Evolutionary conservation across 345 rosid species (phyloP).

Genomic region (Linum usitatissimum): DNA sequence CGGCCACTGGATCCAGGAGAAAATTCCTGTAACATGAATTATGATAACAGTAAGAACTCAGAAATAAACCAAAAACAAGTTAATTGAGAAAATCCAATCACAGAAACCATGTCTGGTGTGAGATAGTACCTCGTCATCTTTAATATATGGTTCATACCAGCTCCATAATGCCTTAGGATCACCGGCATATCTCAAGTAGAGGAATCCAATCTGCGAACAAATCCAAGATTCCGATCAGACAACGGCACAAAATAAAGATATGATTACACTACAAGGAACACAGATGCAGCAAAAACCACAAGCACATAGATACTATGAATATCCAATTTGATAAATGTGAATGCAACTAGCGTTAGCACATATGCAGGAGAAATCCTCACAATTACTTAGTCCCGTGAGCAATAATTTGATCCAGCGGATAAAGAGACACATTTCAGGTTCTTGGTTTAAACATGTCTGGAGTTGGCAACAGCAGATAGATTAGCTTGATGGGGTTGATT

Average conservation of each 20-base stretch:
- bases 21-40: slow-evolving; percentile 57
- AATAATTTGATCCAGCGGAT: not conserved
- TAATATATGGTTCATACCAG: slow-evolving; percentile 85
- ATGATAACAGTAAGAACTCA: not conserved
- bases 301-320: not conserved
- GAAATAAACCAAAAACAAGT: not conserved
- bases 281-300: not conserved
- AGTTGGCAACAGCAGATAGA: slow-evolving; percentile 13
- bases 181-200: slow-evolving; percentile 85
- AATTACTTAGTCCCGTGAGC: not conserved
- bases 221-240: slow-evolving; percentile 9
- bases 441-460: not conserved
- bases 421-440: not conserved
- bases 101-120: not conserved
- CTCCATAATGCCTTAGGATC: slow-evolving; percentile 91
- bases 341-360: not conserved
- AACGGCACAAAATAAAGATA: not conserved
- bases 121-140: slow-evolving; percentile 76
- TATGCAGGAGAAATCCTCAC: not conserved
- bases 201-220: slow-evolving; percentile 80
- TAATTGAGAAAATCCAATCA: not conserved
- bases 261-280: not conserved
- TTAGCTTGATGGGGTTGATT: not conserved
- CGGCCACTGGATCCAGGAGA: slow-evolving; percentile 80
- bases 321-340: slow-evolving; percentile 4